Percentiles rank a stretch among this genome's conserved stretches.
Evolutionary conservation across 2,329 filamentous ascomycete genomes (phyloP).

Genomic region (Hypoxylon sp.): DNA sequence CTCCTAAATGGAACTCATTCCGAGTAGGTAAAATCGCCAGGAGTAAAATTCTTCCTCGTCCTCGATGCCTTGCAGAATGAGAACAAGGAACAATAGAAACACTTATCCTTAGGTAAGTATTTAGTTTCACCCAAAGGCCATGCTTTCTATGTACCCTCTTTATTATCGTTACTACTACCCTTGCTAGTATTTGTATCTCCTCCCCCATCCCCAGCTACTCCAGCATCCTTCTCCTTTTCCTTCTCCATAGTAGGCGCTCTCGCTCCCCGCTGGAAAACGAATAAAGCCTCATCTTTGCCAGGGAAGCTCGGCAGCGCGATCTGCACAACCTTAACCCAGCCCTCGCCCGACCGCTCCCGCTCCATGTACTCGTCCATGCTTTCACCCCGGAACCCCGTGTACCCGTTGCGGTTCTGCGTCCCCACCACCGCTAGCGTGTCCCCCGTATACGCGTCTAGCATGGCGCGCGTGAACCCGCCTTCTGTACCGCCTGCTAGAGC

Average conservation of each 20-base stretch:
- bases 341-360: slow-evolving; percentile 61
- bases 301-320: slow-evolving; percentile 81
- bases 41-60: background rate
- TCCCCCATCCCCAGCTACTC: background rate
- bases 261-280: slow-evolving; percentile 71
- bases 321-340: slow-evolving; percentile 73
- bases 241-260: slow-evolving; percentile 50
- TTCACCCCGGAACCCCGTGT: slow-evolving; percentile 76
- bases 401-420: slow-evolving; percentile 81
- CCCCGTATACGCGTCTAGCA: slow-evolving; percentile 73
- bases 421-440: slow-evolving; percentile 79
- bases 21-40: background rate
- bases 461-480: slow-evolving; percentile 73
- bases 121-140: background rate
- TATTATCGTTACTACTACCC: slow-evolving; percentile 22
- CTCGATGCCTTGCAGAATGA: background rate
- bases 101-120: background rate
- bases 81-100: background rate
- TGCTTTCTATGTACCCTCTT: slow-evolving; percentile 12
- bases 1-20: background rate
- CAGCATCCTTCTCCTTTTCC: background rate
- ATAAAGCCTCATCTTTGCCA: slow-evolving; percentile 82
- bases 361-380: slow-evolving; percentile 78
- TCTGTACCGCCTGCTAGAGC: slow-evolving; percentile 75
- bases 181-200: background rate